Evolutionary conservation across 2,329 filamentous ascomycete species (phyloP), one percentile per base, ranked within the genome.

Genomic region (Nemania sp.): DNA sequence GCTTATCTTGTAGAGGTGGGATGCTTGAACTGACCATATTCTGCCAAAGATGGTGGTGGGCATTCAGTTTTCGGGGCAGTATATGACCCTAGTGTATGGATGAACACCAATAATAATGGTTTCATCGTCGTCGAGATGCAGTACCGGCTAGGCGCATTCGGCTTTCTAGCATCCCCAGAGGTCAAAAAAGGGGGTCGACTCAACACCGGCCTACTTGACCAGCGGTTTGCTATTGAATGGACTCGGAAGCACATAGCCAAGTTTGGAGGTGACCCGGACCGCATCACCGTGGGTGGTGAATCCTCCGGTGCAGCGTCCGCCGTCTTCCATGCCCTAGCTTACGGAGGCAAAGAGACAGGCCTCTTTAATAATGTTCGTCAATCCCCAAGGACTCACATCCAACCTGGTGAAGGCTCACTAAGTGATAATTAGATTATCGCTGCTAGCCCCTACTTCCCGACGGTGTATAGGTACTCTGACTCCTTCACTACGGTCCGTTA

Each of bases 151-250:
- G 66, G 77, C 60, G 59, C 67, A 54, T 60, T 80, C 79, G 11
- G 85, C 81, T 49, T 79, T 81, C 22, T 83, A 76, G 86, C 89
- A 66, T 75, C 75, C 5, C 61, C 67, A 4, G 74, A 76, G 10
- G 64, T 77, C 35, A 71, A 75, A 45, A 67, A 45, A 20, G 52
- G 67, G 3, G 75, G 75, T 7, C 24, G 83, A 68, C 27, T 74
- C 65, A 70, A 84, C 77, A 64, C 81, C 79, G 70, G 79, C 74
- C 57, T 78, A 70, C 67, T 83, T 73, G 72, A 84, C 80, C 87
- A 89, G 73, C 80, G 85, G 13, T 78, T 87, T 20, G 86, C 86
- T 26, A 77, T 90, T 7, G 79, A 88, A 71, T 90, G 88, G 88
- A 81, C 89, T 2, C 82, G 86, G 62, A 74, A 83, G 49, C 59